Conservation (phyloP, 1,284 basidiomycete species). For the Rhodotorula sp. region DNA sequence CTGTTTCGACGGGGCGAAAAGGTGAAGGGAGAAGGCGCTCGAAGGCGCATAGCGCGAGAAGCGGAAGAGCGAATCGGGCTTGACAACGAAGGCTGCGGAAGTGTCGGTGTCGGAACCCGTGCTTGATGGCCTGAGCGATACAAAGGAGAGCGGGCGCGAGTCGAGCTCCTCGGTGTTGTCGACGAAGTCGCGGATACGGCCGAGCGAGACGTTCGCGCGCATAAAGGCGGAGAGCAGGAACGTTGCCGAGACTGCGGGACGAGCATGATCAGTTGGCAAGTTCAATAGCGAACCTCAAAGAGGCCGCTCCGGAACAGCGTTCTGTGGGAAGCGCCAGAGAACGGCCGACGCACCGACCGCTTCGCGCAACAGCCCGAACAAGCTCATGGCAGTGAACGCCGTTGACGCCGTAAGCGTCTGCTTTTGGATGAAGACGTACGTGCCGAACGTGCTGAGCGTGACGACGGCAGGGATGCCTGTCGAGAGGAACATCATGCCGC, state of each 20-base stretch:
- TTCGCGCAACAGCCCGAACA: slow-evolving; percentile 37
- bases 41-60: slow-evolving; percentile 21
- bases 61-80: slow-evolving; percentile 7
- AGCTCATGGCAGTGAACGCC: slow-evolving; percentile 37
- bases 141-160: background rate
- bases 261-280: background rate
- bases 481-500: slow-evolving; percentile 39
- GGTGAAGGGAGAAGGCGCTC: slow-evolving; percentile 15
- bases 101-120: too few relatives aligned
- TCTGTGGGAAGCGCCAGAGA: background rate
- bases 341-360: slow-evolving; percentile 34
- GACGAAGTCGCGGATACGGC: slow-evolving; percentile 35
- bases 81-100: slow-evolving; percentile 14
- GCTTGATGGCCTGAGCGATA: too few relatives aligned
- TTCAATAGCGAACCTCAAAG: too few relatives aligned
- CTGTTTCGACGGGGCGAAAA: background rate
- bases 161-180: slow-evolving; percentile 40
- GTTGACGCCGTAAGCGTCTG: slow-evolving; percentile 32
- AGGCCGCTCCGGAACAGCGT: too few relatives aligned
- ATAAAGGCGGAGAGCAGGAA: slow-evolving; percentile 40
- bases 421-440: slow-evolving; percentile 31
- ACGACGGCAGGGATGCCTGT: slow-evolving; percentile 35
- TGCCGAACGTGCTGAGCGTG: slow-evolving; percentile 35
- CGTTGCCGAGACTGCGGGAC: slow-evolving; percentile 32
- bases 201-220: slow-evolving; percentile 39